A percentile compares a stretch with the other conserved stretches of the same genome.
Conservation (phyloP, 305 asterid genomes). For the Solanum hybrid region DNA sequence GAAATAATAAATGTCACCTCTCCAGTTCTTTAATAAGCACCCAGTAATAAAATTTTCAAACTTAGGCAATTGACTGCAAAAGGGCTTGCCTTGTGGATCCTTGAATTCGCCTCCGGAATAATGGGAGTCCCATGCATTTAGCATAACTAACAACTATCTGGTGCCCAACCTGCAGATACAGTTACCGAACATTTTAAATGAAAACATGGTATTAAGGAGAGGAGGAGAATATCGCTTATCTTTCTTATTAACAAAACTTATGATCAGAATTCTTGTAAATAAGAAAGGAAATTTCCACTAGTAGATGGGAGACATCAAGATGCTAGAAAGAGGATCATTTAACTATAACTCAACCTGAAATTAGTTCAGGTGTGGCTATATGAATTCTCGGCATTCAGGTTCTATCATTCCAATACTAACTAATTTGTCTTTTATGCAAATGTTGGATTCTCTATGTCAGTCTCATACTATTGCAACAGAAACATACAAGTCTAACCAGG, state of each 20-base stretch:
- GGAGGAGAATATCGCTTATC: background rate
- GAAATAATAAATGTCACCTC: background rate
- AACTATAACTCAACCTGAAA: background rate
- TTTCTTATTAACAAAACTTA: background rate
- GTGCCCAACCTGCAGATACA: conserved; percentile 71
- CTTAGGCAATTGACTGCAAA: conserved; percentile 8
- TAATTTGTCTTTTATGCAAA: background rate
- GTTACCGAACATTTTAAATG: background rate
- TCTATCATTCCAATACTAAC: background rate
- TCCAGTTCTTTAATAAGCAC: background rate
- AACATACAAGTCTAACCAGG: background rate
- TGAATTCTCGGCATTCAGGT: background rate
- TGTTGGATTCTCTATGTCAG: background rate
- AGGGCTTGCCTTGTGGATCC: conserved; percentile 74
- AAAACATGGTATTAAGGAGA: background rate
- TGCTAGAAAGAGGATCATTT: background rate
- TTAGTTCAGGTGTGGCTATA: background rate
- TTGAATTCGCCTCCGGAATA: conserved; percentile 79
- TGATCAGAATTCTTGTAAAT: background rate
- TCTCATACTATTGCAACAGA: background rate
- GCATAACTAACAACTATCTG: conserved; percentile 76
- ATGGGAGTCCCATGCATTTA: conserved; percentile 78
- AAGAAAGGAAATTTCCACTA: background rate
- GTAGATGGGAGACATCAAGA: background rate
- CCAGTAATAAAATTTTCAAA: background rate